phyloP scores from a whole-genome alignment of 139 green algal species.

The Chlamydomonas schloesseri region DNA sequence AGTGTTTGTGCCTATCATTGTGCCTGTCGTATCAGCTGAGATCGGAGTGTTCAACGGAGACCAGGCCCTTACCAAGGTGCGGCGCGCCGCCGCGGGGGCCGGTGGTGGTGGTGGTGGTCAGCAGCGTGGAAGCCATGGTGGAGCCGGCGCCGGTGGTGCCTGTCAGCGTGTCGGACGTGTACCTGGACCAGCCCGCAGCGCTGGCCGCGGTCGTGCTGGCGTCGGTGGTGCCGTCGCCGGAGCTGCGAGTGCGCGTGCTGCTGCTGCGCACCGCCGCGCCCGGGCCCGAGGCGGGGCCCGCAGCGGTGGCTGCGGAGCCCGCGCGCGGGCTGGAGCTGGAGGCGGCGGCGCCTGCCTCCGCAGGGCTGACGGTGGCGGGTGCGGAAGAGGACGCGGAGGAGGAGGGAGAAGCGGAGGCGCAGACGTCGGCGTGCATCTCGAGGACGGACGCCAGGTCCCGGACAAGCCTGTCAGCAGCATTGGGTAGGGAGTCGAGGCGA shows the following conservation, averaged over 20 bases:
- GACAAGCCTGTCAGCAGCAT: background rate
- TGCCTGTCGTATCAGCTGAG: no score
- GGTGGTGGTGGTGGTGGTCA: background rate
- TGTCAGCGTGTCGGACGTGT: background rate
- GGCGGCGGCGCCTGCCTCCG: background rate
- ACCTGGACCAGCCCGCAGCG: constrained; percentile 7
- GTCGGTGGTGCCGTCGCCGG: background rate
- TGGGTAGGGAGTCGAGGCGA: no score
- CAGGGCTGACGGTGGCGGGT: background rate
- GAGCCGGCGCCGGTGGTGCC: background rate
- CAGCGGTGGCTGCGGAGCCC: background rate
- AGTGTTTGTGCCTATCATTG: no score
- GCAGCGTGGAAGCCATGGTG: background rate
- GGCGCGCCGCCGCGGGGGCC: background rate
- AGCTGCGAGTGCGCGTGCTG: background rate
- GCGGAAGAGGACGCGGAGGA: background rate
- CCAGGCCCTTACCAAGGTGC: no score
- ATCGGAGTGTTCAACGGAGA: no score
- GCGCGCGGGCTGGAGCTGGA: background rate
- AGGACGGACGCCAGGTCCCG: background rate
- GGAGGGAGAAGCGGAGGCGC: background rate
- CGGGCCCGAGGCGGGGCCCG: no score
- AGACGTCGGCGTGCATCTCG: background rate
- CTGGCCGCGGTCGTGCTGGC: background rate
- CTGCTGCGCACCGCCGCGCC: background rate